Evolutionary conservation across 768 basidiomycete species (phyloP), one percentile per base, ranked within the genome.

Genomic region (Panaeolus cyanescens): DNA sequence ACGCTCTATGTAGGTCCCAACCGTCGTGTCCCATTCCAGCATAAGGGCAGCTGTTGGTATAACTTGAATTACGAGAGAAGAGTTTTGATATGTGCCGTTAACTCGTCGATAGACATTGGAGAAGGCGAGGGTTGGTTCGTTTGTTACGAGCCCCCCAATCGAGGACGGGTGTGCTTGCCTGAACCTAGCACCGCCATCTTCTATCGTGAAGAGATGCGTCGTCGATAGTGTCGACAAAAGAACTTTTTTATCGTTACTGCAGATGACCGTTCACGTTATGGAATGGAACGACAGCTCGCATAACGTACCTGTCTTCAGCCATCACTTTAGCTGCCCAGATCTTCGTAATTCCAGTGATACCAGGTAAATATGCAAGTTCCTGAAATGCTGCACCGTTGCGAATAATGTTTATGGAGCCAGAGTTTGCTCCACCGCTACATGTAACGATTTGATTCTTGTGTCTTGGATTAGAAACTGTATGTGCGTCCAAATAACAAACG

Each of bases 311-410:
- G 59, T 84, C 83, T 19, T 79, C 71, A 59, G 78, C 83, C 25
- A 67, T 75, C 13, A 75, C 65, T 15, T 83, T 81, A 19, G 92
- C 66, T 2, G 89, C 74, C 86, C 90, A 95, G 2, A 94, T 70
- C 25, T 77, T 76, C 12, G 82, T 81, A n/a, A 89, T 77, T 59
- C 83, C 75, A 0, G 75, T 70, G 50, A 94, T 64, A 0, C 88
- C 88, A 4, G 83, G 80, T 5, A 92, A 68, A 30, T 75, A 72
- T 0, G 87, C 89, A 10, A 84, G 67, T 66, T 90, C 88, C 59
- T 85, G 79, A 69, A 94, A 89, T 65, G 92, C 90, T 5, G 93
- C 92, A 2, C 95, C 95, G 59, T 87, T 92, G 62, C 92, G 81
- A 19, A 97, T 81, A 31, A 95, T 74, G 54, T 90, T 88, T 15